These are phyloP conservation scores for Nakazawaea holstii DNA, from an alignment of 805 yeast species.

Conservation along the genomic window DNA sequence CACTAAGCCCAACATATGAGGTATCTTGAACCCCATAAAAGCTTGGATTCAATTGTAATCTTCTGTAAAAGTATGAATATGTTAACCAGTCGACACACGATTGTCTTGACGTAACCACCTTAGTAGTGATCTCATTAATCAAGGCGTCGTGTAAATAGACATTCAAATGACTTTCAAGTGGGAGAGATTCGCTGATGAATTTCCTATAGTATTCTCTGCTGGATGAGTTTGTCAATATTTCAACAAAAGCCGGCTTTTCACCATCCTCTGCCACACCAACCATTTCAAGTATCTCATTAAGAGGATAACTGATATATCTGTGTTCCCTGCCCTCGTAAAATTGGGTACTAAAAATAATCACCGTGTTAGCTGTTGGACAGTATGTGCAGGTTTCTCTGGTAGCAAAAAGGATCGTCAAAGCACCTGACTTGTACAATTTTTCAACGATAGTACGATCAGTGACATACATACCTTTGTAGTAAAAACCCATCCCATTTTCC, in stretches of 20 bases:
- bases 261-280: conserved; percentile 31
- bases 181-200: conserved; percentile 69
- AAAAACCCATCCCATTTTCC: conserved; percentile 57
- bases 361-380: conserved; percentile 48
- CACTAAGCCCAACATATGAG: conserved; percentile 67
- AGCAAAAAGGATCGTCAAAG: conserved; percentile 52
- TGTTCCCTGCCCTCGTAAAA: conserved; percentile 70
- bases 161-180: conserved; percentile 74
- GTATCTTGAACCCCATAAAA: conserved; percentile 75
- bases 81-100: conserved; percentile 91
- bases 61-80: conserved; percentile 73
- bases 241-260: conserved; percentile 33
- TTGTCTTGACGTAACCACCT: conserved; percentile 61
- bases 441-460: conserved; percentile 53
- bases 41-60: conserved; percentile 79
- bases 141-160: conserved; percentile 59
- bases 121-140: conserved; percentile 66
- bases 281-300: conserved; percentile 64
- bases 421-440: conserved; percentile 43
- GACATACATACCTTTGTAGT: conserved; percentile 50
- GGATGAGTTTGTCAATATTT: conserved; percentile 52
- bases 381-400: conserved; percentile 49
- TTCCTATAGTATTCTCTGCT: conserved; percentile 61
- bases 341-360: conserved; percentile 67
- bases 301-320: conserved; percentile 61